Evolutionary conservation across 2,329 filamentous ascomycete genomes (phyloP), one percentile per base, ranked within the genome.

Genomic region (Aspergillus fructus): DNA sequence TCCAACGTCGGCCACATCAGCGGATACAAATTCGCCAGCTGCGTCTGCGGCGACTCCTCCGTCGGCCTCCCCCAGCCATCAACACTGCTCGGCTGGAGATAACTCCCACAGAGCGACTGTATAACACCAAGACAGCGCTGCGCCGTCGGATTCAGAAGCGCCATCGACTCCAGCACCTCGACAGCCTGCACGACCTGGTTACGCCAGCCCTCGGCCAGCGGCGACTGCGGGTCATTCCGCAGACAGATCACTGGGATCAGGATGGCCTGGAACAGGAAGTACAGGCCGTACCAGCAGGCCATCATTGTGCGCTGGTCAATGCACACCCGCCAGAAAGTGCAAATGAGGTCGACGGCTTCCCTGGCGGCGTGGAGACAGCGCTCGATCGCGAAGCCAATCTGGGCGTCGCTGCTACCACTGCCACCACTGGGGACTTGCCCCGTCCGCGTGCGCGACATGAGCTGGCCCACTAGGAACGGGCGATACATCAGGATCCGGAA

Each of bases 401-500:
- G 42, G 19, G 19, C 12, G 21, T 8, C 13, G 21, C 23, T 30
- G n/a, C 19, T 39, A 30, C 27, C 11, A 4, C 9, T 9, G 1
- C 27, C 27, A 9, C 27, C 27, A 30, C 27, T 30, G 9, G 27
- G 27, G 9, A 1, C 9, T 11, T 30, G 27, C 1, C 27, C 27
- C 9, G 27, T 30, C 3, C 40, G 7, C 40, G 40, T 17, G 0
- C 40, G 40, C 9, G 23, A 21, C 42, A 46, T 46, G 23, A 46
- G 5, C 21, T 27, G 19, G 9, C 42, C 42, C 3, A 48, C 46
- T 12, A 48, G n/a, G 13, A 72, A 64, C 1, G 71, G 71, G 2
- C 71, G 67, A 34, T 71, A 73, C 59, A 72, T 68, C 11, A 74
- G 64, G 19, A 73, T 72, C 1, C 67, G 65, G 15, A 74, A 62